Base-by-base conservation (phyloP, 139 green algal species). In the Limnomonas spitsbergensis region DNA sequence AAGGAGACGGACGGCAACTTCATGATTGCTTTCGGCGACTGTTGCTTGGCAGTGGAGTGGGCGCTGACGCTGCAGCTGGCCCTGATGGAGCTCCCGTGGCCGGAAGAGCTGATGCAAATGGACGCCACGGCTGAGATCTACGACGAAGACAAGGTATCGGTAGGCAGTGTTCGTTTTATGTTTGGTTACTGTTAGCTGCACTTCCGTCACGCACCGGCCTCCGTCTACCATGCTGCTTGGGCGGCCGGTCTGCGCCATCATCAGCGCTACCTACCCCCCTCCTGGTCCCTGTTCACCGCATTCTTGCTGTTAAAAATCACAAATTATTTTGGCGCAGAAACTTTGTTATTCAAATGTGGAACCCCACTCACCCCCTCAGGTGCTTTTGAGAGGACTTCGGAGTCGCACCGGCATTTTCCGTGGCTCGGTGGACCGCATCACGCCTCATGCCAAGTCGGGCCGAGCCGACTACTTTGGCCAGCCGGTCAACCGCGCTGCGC, bases 391-490 rank as follows among this genome's bases (percentile, higher is more conserved):
- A 4, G 86, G 86, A 1, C 38, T 88, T n/a, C 69, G 86, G 26
- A 78, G 74, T 20, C 78, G 86, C 0, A 68, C 87, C 4, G 86
- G 86, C 40, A 87, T 90, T 53, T 90, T 82, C 78, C 40, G 42
- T 9, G 86, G 86, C 2, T n/a, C 71, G 29, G 82, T 90, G 29
- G 86, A 90, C 74, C 77, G 86, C 1, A 81, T 90, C 0, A 78
- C 81, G 35, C 86, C 86, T 38, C 81, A 90, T 68, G 56, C 68
- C 56, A 87, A 87, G 73, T 83, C 79, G 1, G 86, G 86, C 27
- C 75, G 86, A 14, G 86, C 86, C 3, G 86, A 90, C 52, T 90
- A 88, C 79, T 84, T 90, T 38, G 86, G 86, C 3, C 83, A 85
- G 66, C 83, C 86, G 4, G 81, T 85, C 27, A 90, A 90, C 79